Evolutionary conservation across 2,329 filamentous ascomycete species (phyloP), one percentile per base, ranked within the genome.

Genomic region (Didymella keratinophila): DNA sequence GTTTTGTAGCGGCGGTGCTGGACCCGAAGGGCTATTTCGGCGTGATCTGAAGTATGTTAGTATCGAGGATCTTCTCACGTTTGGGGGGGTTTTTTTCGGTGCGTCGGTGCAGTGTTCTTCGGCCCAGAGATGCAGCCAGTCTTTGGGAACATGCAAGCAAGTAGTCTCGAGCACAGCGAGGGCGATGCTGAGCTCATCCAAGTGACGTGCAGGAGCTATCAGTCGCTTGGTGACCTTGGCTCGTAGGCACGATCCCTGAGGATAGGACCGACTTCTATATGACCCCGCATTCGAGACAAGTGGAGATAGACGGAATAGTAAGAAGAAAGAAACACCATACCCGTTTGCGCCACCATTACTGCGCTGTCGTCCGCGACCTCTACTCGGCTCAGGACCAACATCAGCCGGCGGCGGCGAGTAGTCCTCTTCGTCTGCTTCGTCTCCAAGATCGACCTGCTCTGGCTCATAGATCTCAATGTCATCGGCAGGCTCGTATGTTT

Each of bases 321-420:
- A 44, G 23, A 52, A 50, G 58, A 60, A 36, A 30, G 37, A 46
- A 56, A 54, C 39, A 60, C 60, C 74, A 57, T 76, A 77, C 74
- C 73, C 70, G 41, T 72, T 74, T 21, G 60, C 63, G 28, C 60
- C 66, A 52, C 69, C 64, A 36, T 56, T 61, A 23, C 63, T 63
- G 47, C 67, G 68, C 39, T 66, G 62, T 58, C 71, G 65, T 55
- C 61, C 65, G 20, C 71, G 70, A 30, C 65, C 67, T 60, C 67
- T 70, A 52, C 49, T 64, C 32, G 68, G 63, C 56, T 72, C 68
- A 52, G 66, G 60, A 27, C 63, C 63, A 56, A 72, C 71, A 71
- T 78, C 78, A 64, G 78, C 79, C 56, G 76, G 79, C 67, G 81
- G 80, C 64, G 80, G 80, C 62, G 76, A 80, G 58, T 81, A 78